A percentile compares a stretch with the other conserved stretches of the same genome.
Conservation (phyloP, 306 rosid species). For the Quercus cerris region DNA sequence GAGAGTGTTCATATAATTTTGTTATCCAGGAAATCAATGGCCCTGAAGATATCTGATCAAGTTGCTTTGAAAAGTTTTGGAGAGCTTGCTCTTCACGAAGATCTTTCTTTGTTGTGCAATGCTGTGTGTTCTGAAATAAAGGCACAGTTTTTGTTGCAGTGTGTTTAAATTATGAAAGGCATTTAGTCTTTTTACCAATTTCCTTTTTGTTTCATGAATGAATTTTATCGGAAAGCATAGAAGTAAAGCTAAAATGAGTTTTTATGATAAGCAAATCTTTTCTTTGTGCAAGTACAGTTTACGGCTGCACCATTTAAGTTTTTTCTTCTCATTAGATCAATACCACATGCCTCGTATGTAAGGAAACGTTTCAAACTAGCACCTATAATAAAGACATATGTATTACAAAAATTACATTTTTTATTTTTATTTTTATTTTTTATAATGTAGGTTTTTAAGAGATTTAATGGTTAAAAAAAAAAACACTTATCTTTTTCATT, state of each 20-base stretch:
- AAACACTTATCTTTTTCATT: too few relatives aligned
- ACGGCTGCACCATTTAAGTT: neutral
- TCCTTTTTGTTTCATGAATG: conserved; percentile 7
- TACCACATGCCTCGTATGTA: too few relatives aligned
- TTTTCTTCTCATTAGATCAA: neutral
- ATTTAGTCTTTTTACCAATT: conserved; percentile 2
- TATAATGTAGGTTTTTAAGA: too few relatives aligned
- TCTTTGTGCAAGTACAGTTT: neutral
- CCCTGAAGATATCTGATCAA: conserved; percentile 60
- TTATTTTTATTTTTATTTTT: too few relatives aligned
- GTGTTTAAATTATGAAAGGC: conserved; percentile 8
- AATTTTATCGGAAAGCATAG: neutral
- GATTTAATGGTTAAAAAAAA: too few relatives aligned
- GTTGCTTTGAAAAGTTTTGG: conserved; percentile 14
- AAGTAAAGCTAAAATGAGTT: neutral
- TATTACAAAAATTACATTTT: too few relatives aligned
- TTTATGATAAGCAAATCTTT: neutral
- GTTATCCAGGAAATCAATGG: conserved; percentile 62
- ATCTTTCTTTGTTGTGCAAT: neutral
- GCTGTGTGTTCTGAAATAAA: conserved; percentile 26
- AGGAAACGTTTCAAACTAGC: too few relatives aligned
- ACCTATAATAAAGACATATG: too few relatives aligned
- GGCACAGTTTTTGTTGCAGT: conserved; percentile 16
- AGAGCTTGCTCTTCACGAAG: conserved; percentile 6
- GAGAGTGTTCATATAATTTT: conserved; percentile 6